Evolutionary conservation across 2,329 filamentous ascomycete species (phyloP), one percentile per base, ranked within the genome.

Genomic region (Pseudocercospora musae): DNA sequence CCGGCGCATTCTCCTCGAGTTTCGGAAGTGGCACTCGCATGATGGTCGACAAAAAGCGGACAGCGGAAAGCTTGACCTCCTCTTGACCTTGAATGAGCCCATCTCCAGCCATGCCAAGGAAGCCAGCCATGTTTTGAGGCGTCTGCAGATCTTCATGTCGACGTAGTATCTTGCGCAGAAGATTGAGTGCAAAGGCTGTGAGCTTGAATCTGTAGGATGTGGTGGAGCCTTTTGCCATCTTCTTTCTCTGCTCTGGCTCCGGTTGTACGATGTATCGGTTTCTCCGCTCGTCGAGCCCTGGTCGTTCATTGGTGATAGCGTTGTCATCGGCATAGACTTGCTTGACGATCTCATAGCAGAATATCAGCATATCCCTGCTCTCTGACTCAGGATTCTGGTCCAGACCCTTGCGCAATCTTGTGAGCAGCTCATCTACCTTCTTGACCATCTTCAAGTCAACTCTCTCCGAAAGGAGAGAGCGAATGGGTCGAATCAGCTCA

Each of bases 281-380:
- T 9, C 60, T 49, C 4, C 66, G 62, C 56, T 69, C 67, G 44
- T 68, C 67, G n/a, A 66, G 40, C 29, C 55, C 48, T 1, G 55
- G 50, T 33, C 59, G 49, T 10, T 56, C 57, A 25, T 55, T 57
- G 8, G 62, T 56, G 79, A 81, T 46, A 18, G 66, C 69, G 81
- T 84, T 55, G 37, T 72, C 63, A 44, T 72, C 69, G 21, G 68
- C 68, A 62, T 96, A 96, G 0, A 91, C 90, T 66, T 93, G 89
- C 72, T 96, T 90, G 44, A 98, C 90, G 52, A 98, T 85, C 75
- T 98, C 92, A 74, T 96, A 98, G 75, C 93, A 96, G 76, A 99
- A 97, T 0, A 96, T 80, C n/a, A 99, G 80, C 44, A 94, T 88
- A 68, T 96, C 91, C 54, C 89, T 87, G 69, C 87, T 91, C 66